Evolutionary conservation across 139 green algal species (phyloP).

Genomic region (Pleodorina starrii): DNA sequence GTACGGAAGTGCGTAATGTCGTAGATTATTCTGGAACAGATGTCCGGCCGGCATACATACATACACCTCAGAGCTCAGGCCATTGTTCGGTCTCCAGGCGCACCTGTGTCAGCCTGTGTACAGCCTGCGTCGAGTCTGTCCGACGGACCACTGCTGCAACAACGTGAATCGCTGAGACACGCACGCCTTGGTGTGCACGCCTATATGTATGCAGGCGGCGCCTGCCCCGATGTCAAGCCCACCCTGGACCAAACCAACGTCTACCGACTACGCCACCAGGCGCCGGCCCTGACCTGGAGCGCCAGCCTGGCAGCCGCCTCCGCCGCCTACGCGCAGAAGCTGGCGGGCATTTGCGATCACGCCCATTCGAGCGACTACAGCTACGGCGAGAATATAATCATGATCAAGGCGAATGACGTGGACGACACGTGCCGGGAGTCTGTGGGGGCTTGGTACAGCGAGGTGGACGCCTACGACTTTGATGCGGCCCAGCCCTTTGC

Average conservation of each 20-base stretch:
- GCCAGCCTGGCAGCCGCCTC: background rate
- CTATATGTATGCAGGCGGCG: background rate
- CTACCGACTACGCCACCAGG: background rate
- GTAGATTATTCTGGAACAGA: too few species aligned
- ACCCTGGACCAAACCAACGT: background rate
- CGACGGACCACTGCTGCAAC: too few species aligned
- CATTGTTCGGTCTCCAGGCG: too few species aligned
- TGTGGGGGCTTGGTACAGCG: background rate
- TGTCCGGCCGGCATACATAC: too few species aligned
- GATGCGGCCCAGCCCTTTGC: background rate
- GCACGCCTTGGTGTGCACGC: too few species aligned
- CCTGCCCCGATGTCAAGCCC: background rate
- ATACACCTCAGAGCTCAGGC: too few species aligned
- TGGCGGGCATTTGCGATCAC: background rate
- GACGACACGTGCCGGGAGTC: background rate
- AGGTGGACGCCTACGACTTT: background rate
- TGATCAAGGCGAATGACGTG: background rate
- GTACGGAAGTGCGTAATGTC: too few species aligned
- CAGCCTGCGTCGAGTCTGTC: too few species aligned
- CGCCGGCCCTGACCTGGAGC: background rate
- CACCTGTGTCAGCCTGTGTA: too few species aligned
- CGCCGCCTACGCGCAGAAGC: background rate
- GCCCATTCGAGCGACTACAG: background rate
- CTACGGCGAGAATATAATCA: conserved; percentile 10
- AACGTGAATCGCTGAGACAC: too few species aligned